Evolutionary conservation across 179 eudicot species (phyloP).

Genomic region (Dionaea muscipula): DNA sequence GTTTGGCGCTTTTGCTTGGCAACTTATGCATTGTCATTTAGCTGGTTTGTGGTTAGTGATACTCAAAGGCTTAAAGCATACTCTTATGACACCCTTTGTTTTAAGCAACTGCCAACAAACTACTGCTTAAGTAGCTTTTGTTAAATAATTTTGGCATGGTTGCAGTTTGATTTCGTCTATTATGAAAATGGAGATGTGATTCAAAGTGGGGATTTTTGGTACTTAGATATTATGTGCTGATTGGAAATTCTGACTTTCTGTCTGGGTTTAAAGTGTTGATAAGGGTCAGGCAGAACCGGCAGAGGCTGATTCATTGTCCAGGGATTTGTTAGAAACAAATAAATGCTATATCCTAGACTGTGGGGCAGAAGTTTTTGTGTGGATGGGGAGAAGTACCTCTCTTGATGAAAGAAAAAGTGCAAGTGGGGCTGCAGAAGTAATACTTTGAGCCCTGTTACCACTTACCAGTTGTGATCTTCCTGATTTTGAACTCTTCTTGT

Average conservation of each 20-base stretch:
- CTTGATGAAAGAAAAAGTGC: conserved; percentile 75
- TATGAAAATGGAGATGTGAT: neutral
- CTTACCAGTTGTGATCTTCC: too few relatives aligned
- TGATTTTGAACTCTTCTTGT: conserved; percentile 2
- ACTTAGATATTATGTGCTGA: neutral
- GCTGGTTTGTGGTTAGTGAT: too few relatives aligned
- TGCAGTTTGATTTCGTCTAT: too few relatives aligned
- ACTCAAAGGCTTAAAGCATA: too few relatives aligned
- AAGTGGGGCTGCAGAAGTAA: conserved; percentile 75
- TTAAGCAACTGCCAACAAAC: too few relatives aligned
- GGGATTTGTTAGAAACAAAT: conserved; percentile 60
- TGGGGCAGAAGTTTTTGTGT: conserved; percentile 69
- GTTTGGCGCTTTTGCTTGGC: too few relatives aligned
- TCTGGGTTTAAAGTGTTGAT: conserved; percentile 42
- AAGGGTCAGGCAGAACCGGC: conserved; percentile 61
- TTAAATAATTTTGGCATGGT: too few relatives aligned
- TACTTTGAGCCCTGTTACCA: conserved; percentile 2
- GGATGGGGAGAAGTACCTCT: conserved; percentile 79
- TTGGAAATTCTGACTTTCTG: conserved; percentile 7
- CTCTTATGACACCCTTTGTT: too few relatives aligned
- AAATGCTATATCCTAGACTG: conserved; percentile 79
- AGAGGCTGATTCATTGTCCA: conserved; percentile 55
- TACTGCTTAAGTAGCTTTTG: too few relatives aligned
- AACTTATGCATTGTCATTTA: too few relatives aligned
- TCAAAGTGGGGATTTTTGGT: neutral